Evolutionary conservation across 139 green algal species (phyloP).

Genomic region (Ettlia oleoabundans): DNA sequence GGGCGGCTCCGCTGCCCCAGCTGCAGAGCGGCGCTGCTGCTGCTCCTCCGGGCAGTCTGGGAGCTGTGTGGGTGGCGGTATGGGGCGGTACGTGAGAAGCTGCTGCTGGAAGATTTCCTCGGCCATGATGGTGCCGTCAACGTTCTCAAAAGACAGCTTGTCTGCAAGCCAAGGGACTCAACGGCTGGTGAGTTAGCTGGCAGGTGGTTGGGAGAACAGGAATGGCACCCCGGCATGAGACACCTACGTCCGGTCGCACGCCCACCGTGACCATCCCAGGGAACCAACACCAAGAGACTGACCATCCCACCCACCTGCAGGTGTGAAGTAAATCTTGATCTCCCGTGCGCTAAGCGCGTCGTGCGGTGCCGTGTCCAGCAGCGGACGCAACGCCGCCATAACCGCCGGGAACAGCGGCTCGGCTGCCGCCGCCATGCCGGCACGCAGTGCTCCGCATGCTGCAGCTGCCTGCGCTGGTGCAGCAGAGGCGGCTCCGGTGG

Average conservation of each 20-base stretch:
- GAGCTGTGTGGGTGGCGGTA: background rate
- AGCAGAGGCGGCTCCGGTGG: background rate
- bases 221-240: too few relatives aligned
- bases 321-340: constrained; percentile 69
- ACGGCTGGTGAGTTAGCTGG: background rate
- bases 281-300: background rate
- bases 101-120: constrained; percentile 40
- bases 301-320: constrained; percentile 43
- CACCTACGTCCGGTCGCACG: too few relatives aligned
- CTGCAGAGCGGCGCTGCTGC: constrained; percentile 27
- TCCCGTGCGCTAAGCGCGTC: constrained; percentile 62
- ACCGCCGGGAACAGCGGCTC: constrained; percentile 48
- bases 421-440: constrained; percentile 51
- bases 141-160: constrained; percentile 42
- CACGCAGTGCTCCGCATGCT: constrained; percentile 61
- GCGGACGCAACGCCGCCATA: constrained; percentile 38
- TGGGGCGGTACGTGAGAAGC: constrained; percentile 25
- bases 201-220: too few relatives aligned
- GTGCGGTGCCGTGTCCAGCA: constrained; percentile 56
- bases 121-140: constrained; percentile 44
- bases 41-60: constrained; percentile 20
- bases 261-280: too few relatives aligned
- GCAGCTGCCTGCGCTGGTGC: constrained; percentile 35
- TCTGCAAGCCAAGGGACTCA: constrained; percentile 4
- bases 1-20: background rate